Conservation (phyloP, 768 basidiomycete species). For the Pleurotus pulmonarius region DNA sequence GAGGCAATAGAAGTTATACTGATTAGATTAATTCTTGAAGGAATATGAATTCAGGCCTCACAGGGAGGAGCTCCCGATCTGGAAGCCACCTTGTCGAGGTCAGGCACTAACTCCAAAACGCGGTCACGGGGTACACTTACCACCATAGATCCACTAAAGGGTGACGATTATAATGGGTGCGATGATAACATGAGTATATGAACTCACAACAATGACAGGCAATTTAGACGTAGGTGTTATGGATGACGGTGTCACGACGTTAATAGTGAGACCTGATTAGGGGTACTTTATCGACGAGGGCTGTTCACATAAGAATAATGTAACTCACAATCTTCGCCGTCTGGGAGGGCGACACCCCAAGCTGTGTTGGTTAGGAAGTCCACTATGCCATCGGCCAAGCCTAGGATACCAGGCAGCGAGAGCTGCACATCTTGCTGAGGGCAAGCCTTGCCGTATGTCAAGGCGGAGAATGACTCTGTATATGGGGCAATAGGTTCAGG, state of each 20-base stretch:
- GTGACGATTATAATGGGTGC: background rate
- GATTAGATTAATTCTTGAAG: too few relatives aligned
- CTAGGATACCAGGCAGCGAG: conserved; percentile 23
- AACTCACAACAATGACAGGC: conserved; percentile 45
- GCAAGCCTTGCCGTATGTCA: conserved; percentile 28
- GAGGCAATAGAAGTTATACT: too few relatives aligned
- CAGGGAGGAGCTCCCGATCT: conserved; percentile 15
- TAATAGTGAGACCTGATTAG: conserved; percentile 36
- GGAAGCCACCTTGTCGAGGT: conserved; percentile 13
- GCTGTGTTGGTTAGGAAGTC: conserved; percentile 25
- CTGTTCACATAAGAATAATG: background rate
- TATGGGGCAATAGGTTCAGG: conserved; percentile 24
- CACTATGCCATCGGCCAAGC: conserved; percentile 22
- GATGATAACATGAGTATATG: background rate
- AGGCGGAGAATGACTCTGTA: conserved; percentile 23
- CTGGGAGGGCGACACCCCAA: conserved; percentile 21
- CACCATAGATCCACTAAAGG: conserved; percentile 42
- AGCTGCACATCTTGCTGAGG: conserved; percentile 16
- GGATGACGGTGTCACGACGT: conserved; percentile 38
- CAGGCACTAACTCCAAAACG: background rate
- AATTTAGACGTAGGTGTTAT: conserved; percentile 32
- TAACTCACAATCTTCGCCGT: conserved; percentile 41
- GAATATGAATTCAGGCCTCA: background rate
- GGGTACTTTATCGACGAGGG: background rate
- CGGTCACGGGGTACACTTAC: conserved; percentile 11